These are phyloP conservation scores for Pseudogymnoascus sp. DNA, from an alignment of 2,329 filamentous ascomycete genomes.

Conservation along the genomic window DNA sequence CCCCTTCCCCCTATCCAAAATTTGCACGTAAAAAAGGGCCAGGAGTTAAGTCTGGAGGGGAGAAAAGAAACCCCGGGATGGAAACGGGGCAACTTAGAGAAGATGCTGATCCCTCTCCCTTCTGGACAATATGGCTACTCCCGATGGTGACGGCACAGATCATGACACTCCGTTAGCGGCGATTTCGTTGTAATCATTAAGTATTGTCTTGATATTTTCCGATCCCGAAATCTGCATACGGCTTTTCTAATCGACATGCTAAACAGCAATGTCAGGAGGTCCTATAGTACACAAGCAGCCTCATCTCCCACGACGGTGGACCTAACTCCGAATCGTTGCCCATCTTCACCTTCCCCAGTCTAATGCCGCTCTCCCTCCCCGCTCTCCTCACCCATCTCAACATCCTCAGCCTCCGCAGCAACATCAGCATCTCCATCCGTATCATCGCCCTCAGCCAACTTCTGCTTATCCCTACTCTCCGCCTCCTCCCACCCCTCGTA, in stretches of 20 bases:
- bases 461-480: not conserved
- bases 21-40: not conserved
- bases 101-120: not conserved
- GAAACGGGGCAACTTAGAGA: not conserved
- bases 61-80: not conserved
- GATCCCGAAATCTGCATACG: not conserved
- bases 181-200: not conserved
- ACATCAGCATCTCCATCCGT: not conserved
- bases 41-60: too few relatives aligned
- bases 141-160: not conserved
- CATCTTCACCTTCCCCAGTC: too few relatives aligned
- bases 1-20: not conserved
- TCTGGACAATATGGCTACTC: not conserved
- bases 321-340: not conserved
- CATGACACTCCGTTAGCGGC: not conserved
- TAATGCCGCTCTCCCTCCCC: not conserved
- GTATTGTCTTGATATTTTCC: not conserved
- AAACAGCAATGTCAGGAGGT: not conserved
- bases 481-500: not conserved
- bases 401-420: not conserved
- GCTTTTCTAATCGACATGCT: not conserved
- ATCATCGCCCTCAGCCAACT: not conserved
- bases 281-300: not conserved
- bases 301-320: not conserved
- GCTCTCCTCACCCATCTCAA: not conserved